Evolutionary conservation across 208 protist species (phyloP).

Genomic region (Phytomonas francai): DNA sequence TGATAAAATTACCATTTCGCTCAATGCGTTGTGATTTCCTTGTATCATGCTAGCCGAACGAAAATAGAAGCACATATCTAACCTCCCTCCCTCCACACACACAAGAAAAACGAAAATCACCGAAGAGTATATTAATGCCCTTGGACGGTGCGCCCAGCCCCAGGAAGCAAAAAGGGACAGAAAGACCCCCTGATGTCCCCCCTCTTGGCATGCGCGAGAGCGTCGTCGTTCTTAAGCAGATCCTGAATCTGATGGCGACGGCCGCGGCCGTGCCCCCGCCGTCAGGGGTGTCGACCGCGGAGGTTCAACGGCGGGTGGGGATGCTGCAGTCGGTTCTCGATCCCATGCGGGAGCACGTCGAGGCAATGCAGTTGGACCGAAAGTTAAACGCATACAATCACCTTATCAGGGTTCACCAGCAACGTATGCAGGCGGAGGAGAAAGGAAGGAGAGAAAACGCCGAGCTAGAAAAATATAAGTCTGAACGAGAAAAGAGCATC

Average conservation of each 20-base stretch:
- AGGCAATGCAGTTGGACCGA: constrained; percentile 26
- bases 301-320: constrained; percentile 50
- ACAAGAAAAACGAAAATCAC: no score
- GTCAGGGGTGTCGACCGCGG: constrained; percentile 24
- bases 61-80: neutral
- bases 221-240: constrained; percentile 39
- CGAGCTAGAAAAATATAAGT: no score
- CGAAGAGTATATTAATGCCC: no score
- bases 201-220: constrained; percentile 23
- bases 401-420: constrained; percentile 24
- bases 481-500: no score
- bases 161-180: constrained; percentile 1
- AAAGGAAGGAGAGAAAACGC: no score
- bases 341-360: constrained; percentile 31
- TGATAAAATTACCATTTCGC: neutral
- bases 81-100: no score
- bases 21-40: no score
- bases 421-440: constrained; percentile 27
- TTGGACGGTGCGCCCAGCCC: neutral
- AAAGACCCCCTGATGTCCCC: constrained; percentile 12
- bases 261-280: constrained; percentile 51
- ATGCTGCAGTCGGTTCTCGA: constrained; percentile 51
- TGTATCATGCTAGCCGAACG: no score
- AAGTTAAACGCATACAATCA: constrained; percentile 26
- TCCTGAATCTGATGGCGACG: constrained; percentile 46